phyloP scores from a whole-genome alignment of 345 rosid genomes.

The Capsella bursapastoris region DNA sequence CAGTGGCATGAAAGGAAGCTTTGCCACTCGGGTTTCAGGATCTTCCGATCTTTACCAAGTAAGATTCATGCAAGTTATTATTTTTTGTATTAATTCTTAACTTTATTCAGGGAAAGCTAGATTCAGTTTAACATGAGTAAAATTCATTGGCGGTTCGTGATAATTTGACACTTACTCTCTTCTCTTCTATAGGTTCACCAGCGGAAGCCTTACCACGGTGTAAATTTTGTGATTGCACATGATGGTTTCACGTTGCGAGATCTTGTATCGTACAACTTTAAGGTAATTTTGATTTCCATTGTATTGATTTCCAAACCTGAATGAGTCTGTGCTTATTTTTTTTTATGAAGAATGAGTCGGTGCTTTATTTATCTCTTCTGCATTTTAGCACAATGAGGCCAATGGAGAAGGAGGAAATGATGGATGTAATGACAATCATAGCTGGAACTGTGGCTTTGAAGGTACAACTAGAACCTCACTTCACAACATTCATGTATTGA shows the following conservation, averaged over 20 bases:
- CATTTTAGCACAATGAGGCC: conserved; percentile 87
- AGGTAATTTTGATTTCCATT: conserved; percentile 56
- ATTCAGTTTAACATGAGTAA: not conserved
- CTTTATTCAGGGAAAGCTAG: not conserved
- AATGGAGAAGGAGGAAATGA: conserved; percentile 98
- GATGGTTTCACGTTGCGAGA: conserved; percentile 92
- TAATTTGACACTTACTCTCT: not conserved
- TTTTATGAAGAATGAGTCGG: no score
- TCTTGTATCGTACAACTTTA: conserved; percentile 83
- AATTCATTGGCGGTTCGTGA: conserved; percentile 11
- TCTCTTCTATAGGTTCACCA: conserved; percentile 63
- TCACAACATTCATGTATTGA: not conserved
- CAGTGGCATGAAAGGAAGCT: conserved; percentile 85
- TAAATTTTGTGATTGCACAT: conserved; percentile 86
- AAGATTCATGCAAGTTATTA: conserved; percentile 32
- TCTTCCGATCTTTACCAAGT: conserved; percentile 87
- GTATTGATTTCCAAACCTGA: conserved; percentile 19
- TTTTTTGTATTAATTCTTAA: not conserved
- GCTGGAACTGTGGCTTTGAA: conserved; percentile 99
- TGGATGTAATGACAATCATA: conserved; percentile 86
- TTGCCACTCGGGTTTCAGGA: conserved; percentile 89
- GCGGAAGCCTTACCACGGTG: conserved; percentile 86
- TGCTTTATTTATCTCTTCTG: conserved; percentile 23
- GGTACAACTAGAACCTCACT: conserved; percentile 49
- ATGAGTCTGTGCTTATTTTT: not conserved